Conservation (phyloP, 805 yeast genomes). For the Candida maesae region DNA sequence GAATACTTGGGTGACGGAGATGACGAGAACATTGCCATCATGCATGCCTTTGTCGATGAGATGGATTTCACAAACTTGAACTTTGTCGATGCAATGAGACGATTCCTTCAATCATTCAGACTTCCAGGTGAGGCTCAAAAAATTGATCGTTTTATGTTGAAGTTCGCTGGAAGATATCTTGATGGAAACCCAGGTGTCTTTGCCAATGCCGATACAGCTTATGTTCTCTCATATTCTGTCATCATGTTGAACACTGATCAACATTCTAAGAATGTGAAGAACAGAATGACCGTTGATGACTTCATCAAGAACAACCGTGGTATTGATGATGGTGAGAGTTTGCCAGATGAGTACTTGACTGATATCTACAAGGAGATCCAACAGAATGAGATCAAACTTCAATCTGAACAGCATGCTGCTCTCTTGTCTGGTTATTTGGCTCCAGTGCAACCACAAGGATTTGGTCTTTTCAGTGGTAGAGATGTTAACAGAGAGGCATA, state of each 20-base stretch:
- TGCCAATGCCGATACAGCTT: constrained; percentile 91
- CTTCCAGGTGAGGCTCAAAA: constrained; percentile 98
- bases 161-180: constrained; percentile 89
- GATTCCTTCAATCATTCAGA: constrained; percentile 81
- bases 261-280: constrained; percentile 83
- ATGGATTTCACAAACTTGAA: constrained; percentile 69
- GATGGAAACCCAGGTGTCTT: constrained; percentile 86
- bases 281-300: constrained; percentile 83
- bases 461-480: constrained; percentile 62
- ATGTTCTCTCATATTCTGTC: constrained; percentile 86
- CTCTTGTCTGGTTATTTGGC: constrained; percentile 60
- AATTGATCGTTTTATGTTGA: constrained; percentile 93
- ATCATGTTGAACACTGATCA: constrained; percentile 92
- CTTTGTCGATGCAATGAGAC: constrained; percentile 84
- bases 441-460: constrained; percentile 36
- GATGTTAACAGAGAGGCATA: constrained; percentile 80
- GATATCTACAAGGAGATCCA: constrained; percentile 76
- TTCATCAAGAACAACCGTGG: constrained; percentile 86
- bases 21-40: constrained; percentile 67
- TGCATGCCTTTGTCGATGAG: constrained; percentile 91
- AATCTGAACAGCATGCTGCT: constrained; percentile 93
- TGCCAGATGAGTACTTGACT: constrained; percentile 69
- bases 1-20: constrained; percentile 91
- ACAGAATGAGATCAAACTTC: constrained; percentile 80
- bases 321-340: constrained; percentile 84